Base-by-base conservation (phyloP, 1,284 basidiomycete genomes). In the Inonotus obliquus region DNA sequence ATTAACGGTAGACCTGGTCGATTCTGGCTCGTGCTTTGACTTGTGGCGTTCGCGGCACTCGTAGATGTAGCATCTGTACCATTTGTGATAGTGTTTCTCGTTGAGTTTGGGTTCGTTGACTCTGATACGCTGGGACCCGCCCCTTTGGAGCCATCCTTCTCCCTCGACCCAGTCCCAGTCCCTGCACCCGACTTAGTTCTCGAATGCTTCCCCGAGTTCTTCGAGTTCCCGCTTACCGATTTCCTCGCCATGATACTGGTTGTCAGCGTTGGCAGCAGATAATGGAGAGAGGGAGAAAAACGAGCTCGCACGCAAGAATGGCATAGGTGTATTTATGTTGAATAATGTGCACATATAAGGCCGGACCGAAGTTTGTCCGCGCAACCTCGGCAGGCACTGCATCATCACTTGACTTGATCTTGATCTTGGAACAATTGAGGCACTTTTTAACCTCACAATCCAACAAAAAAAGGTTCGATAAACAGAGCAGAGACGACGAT, bases 171-270 rank as follows among this genome's bases (percentile, higher is more conserved):
- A 13, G 23, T 45, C 5, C 45, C 37, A 7, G 41, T 14, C 10
- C 17, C 19, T 25, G 48, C 48, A 11, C 14, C 23, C 48, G 55
- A 35, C 41, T 57, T 57, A 4, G 23, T 25, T 13, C 21, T 25
- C 38, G 54, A 55, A 13, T 45, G 41, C 44, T 57, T 57, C 13
- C 21, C 14, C 9, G 54, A 32, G 54, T 38, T n/a, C 25, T 55
- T 55, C 10, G 57, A 38, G 11, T 48, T 41, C n/a, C 37, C 45
- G 6, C 19, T 48, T 21, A 25, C 41, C 6, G 17, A 25, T 35
- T 60, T 60, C 39, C 32, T 53, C 23, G 51, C 58, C 58, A 60
- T 60, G 14, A 13, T 45, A 10, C 49, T 54, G n/a, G 11, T 49
- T 49, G n/a, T 49, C 47, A 23, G 6, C 6, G n/a, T 23, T n/a